Evolutionary conservation across 2,329 filamentous ascomycete species (phyloP), one percentile per base, ranked within the genome.

Genomic region (Fusarium azukiicola): DNA sequence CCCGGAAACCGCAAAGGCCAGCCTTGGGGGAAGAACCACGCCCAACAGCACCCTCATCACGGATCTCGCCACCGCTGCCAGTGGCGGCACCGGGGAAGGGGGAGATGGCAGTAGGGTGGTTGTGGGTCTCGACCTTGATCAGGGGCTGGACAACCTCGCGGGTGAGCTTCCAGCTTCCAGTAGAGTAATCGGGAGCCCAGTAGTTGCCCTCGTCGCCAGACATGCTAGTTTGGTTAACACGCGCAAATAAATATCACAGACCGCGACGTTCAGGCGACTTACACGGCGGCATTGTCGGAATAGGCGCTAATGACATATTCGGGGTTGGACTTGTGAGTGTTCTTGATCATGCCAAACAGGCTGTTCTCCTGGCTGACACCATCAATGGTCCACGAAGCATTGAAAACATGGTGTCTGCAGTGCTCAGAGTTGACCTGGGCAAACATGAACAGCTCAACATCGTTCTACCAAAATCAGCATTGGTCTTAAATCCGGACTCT

Each of bases 401-500:
- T 99, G 92, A 99, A 99, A 83, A 98, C 96, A 90, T 99, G 98
- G 86, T 93, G 91, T 36, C 91, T 90, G 80, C 91, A 98, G 88
- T 99, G 97, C 91, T 99, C 98, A 6, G 97, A 99, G 90, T 99
- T 99, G 86, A 99, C 97, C 88, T 99, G 98, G 21, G 97, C 97
- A 87, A 99, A 99, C 98, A 99, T 99, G 91, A 99, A 99, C 32
- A 99, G 92, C 89, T 99, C 98, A 58, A 99, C 96, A 86, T 99
- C 98, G 75, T 97, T 82, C 81, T 82, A 69, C 69, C 66, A 69
- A 74, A 75, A 77, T 82, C 73, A 82, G 79, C 66, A 74, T 68
- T 77, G 74, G 67, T 74, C 74, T 69, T 71, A 63, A 47, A 69
- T 61, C 68, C 56, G 47, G 58, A 72, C 61, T 76, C 63, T 75